Evolutionary conservation across 1,284 basidiomycete species (phyloP).

Genomic region (Tetrapyrgos nigripes): DNA sequence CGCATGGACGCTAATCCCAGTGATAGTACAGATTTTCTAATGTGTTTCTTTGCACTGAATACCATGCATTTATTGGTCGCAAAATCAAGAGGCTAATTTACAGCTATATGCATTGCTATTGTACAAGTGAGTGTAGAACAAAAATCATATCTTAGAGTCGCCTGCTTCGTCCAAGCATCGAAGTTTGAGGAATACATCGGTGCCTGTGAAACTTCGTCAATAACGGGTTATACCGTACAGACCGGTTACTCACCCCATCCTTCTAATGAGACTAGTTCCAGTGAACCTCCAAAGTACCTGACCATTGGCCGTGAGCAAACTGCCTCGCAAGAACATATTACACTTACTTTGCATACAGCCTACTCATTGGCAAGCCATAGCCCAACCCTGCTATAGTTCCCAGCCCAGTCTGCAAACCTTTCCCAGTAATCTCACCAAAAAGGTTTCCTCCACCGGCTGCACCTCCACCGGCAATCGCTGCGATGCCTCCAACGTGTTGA

Average conservation of each 20-base stretch:
- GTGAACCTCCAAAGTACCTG: conserved; percentile 80
- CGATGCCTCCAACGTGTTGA: conserved; percentile 73
- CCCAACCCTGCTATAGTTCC: conserved; percentile 86
- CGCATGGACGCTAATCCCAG: neutral
- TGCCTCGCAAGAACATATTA: neutral
- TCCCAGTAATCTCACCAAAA: conserved; percentile 78
- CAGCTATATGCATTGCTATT: no score
- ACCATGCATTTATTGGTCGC: no score
- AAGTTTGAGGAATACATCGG: conserved; percentile 79
- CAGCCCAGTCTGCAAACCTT: conserved; percentile 72
- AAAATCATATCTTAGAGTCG: conserved; percentile 48
- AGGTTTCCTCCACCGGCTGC: conserved; percentile 56
- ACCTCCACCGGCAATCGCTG: conserved; percentile 60
- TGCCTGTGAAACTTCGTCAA: conserved; percentile 48
- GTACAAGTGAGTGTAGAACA: no score
- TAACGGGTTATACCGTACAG: neutral
- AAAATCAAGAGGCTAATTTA: no score
- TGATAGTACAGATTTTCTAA: neutral
- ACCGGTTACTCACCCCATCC: conserved; percentile 70
- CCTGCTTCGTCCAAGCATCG: conserved; percentile 74
- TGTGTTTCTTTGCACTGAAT: neutral
- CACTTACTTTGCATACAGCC: conserved; percentile 73
- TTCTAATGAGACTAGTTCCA: conserved; percentile 79
- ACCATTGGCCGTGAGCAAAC: conserved; percentile 1
- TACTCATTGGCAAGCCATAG: conserved; percentile 87